Percentiles rank a stretch among this genome's conserved stretches.
These are phyloP conservation scores for Polyporus tsugae DNA, from an alignment of 1,284 basidiomycete genomes.

Conservation along the genomic window DNA sequence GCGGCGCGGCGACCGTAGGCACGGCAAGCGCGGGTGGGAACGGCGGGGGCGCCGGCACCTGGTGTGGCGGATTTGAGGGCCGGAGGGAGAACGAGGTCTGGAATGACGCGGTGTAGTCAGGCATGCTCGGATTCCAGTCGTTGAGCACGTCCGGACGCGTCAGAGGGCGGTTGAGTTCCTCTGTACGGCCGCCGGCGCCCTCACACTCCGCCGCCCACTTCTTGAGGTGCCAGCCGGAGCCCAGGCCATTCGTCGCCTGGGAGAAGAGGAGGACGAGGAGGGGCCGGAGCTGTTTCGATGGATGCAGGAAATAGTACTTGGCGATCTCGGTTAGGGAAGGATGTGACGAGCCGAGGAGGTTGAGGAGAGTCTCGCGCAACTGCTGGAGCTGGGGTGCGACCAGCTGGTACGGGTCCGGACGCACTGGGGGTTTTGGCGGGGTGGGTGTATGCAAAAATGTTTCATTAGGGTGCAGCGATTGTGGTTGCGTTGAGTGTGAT, in stretches of 20 bases:
- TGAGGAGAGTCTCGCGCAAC: conserved; percentile 80
- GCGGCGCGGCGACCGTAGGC: conserved; percentile 46
- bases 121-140: conserved; percentile 87
- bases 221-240: conserved; percentile 59
- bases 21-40: conserved; percentile 36
- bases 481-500: conserved; percentile 28
- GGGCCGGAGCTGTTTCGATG: conserved; percentile 92
- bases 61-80: conserved; percentile 50
- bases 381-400: conserved; percentile 80
- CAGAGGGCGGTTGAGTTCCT: conserved; percentile 75
- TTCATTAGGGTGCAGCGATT: conserved; percentile 27
- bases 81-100: conserved; percentile 52
- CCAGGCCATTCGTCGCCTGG: conserved; percentile 89
- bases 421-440: conserved; percentile 33
- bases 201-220: conserved; percentile 54
- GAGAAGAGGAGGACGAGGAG: conserved; percentile 91
- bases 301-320: conserved; percentile 91
- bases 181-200: conserved; percentile 49
- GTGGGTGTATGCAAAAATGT: conserved; percentile 23
- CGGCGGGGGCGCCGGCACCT: conserved; percentile 49
- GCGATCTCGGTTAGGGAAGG: conserved; percentile 89
- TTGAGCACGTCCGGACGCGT: conserved; percentile 80
- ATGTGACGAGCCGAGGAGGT: conserved; percentile 89
- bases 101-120: conserved; percentile 71
- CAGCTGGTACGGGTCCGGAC: conserved; percentile 71